Conservation (phyloP, 345 rosid genomes). For the Salix viminalis region DNA sequence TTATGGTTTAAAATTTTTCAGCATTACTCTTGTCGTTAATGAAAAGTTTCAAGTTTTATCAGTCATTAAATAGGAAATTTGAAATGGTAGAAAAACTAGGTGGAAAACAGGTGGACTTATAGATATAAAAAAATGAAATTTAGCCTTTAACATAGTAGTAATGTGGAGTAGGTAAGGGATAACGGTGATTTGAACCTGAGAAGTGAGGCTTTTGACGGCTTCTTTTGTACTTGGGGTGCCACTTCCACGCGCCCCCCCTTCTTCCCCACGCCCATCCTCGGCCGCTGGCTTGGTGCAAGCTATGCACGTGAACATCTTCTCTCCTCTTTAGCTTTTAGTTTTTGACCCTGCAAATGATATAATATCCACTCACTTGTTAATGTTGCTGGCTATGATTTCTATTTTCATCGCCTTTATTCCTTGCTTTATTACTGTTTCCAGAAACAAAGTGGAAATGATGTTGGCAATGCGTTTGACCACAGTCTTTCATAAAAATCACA, state of each 20-base stretch:
- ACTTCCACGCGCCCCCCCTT: constrained; percentile 73
- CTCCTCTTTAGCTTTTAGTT: no score
- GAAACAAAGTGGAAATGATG: background rate
- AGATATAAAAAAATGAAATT: background rate
- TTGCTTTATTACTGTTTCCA: background rate
- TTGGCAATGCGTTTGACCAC: background rate
- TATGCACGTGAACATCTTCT: constrained; percentile 84
- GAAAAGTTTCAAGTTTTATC: background rate
- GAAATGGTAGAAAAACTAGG: background rate
- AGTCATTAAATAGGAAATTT: background rate
- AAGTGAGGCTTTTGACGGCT: constrained; percentile 98
- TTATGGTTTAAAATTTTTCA: background rate
- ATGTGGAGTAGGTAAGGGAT: background rate
- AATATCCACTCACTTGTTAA: background rate
- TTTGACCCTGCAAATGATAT: background rate
- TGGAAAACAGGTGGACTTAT: background rate
- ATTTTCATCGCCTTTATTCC: background rate
- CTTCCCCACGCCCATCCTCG: constrained; percentile 70
- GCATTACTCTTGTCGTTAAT: no score
- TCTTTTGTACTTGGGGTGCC: constrained; percentile 78
- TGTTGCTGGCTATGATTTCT: background rate
- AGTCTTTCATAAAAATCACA: no score
- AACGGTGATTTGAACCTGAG: constrained; percentile 53
- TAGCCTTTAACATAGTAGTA: background rate
- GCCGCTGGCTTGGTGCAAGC: constrained; percentile 85